These are phyloP conservation scores for Globisporangium spinosum DNA, from an alignment of 352 stramenopile genomes.

Conservation along the genomic window DNA sequence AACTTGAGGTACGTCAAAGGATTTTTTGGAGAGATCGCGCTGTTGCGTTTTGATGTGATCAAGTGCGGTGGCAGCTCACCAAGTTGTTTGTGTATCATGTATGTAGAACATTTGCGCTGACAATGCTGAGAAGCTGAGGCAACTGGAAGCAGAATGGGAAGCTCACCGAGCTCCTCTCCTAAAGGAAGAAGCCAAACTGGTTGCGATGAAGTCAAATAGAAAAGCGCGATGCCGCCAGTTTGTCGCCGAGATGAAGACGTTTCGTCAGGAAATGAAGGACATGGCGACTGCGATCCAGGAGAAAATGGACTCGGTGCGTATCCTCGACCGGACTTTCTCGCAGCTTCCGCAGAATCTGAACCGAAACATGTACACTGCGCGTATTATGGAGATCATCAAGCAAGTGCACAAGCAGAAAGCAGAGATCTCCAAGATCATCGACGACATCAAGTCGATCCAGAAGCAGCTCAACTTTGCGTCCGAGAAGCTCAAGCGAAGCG, in stretches of 20 bases:
- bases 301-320: slow-evolving; percentile 56
- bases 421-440: slow-evolving; percentile 80
- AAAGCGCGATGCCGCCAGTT: slow-evolving; percentile 57
- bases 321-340: slow-evolving; percentile 57
- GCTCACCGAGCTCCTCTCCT: slow-evolving; percentile 39
- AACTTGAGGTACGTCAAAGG: slow-evolving; percentile 39
- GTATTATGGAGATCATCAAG: slow-evolving; percentile 91
- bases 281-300: slow-evolving; percentile 58
- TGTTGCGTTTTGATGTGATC: background rate
- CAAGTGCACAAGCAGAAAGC: slow-evolving; percentile 87
- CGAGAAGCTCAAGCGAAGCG: slow-evolving; percentile 80
- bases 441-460: slow-evolving; percentile 72
- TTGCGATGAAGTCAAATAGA: slow-evolving; percentile 39
- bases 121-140: slow-evolving; percentile 44
- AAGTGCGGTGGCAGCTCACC: background rate
- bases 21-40: background rate
- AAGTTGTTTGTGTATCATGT: background rate
- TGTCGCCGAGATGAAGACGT: slow-evolving; percentile 63
- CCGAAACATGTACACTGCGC: slow-evolving; percentile 81
- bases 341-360: slow-evolving; percentile 49
- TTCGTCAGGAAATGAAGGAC: slow-evolving; percentile 61
- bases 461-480: slow-evolving; percentile 75
- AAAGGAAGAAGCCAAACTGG: slow-evolving; percentile 40
- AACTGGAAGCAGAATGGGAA: slow-evolving; percentile 56
- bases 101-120: slow-evolving; percentile 47